A percentile compares a stretch with the other conserved stretches of the same genome.
Conservation (phyloP, 1,139 yeast genomes). For the Lipomyces yarrowii region DNA sequence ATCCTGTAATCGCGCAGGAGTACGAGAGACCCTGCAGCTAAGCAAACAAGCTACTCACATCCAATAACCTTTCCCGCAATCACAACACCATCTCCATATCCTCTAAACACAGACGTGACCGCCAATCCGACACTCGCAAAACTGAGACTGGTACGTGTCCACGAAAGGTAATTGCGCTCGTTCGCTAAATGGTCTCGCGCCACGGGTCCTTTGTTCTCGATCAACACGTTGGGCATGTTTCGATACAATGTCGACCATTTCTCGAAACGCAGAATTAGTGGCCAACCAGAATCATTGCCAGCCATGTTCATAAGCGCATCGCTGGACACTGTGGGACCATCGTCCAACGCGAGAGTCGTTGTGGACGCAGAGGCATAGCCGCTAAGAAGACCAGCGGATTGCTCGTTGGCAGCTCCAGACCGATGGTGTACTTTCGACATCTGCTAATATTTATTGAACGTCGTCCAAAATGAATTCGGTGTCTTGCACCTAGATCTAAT, state of each 20-base stretch:
- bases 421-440: conserved; percentile 16
- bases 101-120: conserved; percentile 54
- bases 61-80: conserved; percentile 24
- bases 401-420: not conserved
- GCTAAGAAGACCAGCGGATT: conserved; percentile 4
- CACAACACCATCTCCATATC: conserved; percentile 36
- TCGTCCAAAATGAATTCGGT: not conserved
- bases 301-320: conserved; percentile 13
- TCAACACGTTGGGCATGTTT: conserved; percentile 27
- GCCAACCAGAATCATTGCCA: conserved; percentile 27
- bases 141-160: conserved; percentile 66
- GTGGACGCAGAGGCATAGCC: conserved; percentile 5
- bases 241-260: conserved; percentile 14
- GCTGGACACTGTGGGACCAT: conserved; percentile 7
- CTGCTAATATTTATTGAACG: not conserved
- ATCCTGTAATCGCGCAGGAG: not conserved
- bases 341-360: conserved; percentile 8
- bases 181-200: conserved; percentile 69
- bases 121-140: conserved; percentile 62
- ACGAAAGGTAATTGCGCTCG: conserved; percentile 76
- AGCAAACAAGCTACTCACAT: conserved; percentile 11
- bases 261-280: conserved; percentile 25
- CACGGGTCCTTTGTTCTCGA: conserved; percentile 52
- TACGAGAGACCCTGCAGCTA: not conserved
- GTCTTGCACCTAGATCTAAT: not conserved